Evolutionary conservation across 2,329 filamentous ascomycete genomes (phyloP).

Genomic region (Ampelomyces quisqualis): DNA sequence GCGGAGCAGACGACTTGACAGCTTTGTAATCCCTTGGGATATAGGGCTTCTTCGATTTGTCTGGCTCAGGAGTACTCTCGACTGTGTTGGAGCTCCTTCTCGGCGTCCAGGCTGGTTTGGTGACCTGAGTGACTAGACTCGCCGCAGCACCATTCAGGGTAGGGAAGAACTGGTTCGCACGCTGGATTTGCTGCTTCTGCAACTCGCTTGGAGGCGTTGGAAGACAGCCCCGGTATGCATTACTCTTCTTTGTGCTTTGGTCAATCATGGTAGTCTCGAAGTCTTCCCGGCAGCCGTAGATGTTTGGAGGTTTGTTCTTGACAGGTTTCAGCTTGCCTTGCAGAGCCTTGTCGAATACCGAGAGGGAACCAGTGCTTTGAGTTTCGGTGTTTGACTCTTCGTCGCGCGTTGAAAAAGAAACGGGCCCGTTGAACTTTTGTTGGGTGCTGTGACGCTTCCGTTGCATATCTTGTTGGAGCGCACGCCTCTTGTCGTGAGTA

Average conservation of each 20-base stretch:
- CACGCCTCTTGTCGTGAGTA: conserved; percentile 14
- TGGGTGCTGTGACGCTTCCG: conserved; percentile 20
- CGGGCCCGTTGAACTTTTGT: not conserved
- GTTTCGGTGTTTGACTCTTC: not conserved
- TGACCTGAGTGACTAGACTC: not conserved
- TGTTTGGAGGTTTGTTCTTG: conserved; percentile 8
- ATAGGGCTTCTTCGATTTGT: conserved; percentile 13
- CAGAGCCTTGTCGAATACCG: conserved; percentile 19
- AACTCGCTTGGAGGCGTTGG: conserved; percentile 26
- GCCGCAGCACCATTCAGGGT: not conserved
- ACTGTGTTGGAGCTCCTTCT: conserved; percentile 9
- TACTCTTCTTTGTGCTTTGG: conserved; percentile 5
- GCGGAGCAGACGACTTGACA: conserved; percentile 8
- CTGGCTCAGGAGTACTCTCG: conserved; percentile 10
- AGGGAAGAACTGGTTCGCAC: not conserved
- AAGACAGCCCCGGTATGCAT: conserved; percentile 14
- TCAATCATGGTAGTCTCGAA: conserved; percentile 15
- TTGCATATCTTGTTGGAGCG: too few species aligned
- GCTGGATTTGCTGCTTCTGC: conserved; percentile 12
- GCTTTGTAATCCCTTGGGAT: conserved; percentile 16
- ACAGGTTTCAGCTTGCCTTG: conserved; percentile 7
- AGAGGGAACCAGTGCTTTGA: not conserved
- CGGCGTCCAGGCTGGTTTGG: conserved; percentile 2
- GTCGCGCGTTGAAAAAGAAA: not conserved
- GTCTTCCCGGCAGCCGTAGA: conserved; percentile 14